A percentile compares a stretch with the other conserved stretches of the same genome.
Evolutionary conservation across 768 basidiomycete genomes (phyloP).

Genomic region (Pholiota molesta): DNA sequence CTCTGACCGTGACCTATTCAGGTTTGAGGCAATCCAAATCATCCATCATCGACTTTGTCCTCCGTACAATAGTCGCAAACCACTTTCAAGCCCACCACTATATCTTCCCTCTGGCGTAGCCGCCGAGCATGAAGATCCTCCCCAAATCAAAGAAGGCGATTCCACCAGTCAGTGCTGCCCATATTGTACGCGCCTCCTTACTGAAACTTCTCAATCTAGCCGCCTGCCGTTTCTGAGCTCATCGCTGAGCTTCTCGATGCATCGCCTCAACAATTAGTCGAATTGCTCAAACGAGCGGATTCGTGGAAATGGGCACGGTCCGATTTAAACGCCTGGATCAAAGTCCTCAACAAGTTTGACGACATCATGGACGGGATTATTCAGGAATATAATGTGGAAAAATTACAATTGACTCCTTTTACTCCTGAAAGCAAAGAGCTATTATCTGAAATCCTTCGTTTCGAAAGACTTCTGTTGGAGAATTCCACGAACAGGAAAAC

Average conservation of each 20-base stretch:
- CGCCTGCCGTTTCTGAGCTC: constrained; percentile 79
- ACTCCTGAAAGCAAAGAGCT: constrained; percentile 72
- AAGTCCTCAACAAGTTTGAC: constrained; percentile 96
- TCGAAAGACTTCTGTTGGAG: constrained; percentile 89
- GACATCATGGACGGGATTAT: constrained; percentile 82
- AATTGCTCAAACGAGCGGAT: constrained; percentile 69
- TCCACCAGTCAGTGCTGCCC: constrained; percentile 62
- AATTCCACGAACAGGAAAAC: constrained; percentile 98
- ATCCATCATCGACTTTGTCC: constrained; percentile 8
- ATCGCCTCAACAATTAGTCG: constrained; percentile 70
- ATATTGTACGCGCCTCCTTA: constrained; percentile 18
- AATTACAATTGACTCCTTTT: constrained; percentile 81
- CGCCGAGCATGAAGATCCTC: constrained; percentile 85
- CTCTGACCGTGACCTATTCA: constrained; percentile 1
- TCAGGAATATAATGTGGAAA: constrained; percentile 83
- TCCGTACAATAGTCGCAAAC: constrained; percentile 1
- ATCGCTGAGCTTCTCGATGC: constrained; percentile 71
- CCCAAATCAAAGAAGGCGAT: constrained; percentile 83
- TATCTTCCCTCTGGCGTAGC: constrained; percentile 42
- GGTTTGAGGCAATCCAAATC: constrained; percentile 5
- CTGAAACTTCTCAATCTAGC: constrained; percentile 45
- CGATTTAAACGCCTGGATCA: constrained; percentile 96
- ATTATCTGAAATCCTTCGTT: constrained; percentile 81
- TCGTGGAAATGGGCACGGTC: constrained; percentile 95
- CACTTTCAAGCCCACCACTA: constrained; percentile 7